Evolutionary conservation across 306 rosid genomes (phyloP).

Genomic region (Purshia tridentata): DNA sequence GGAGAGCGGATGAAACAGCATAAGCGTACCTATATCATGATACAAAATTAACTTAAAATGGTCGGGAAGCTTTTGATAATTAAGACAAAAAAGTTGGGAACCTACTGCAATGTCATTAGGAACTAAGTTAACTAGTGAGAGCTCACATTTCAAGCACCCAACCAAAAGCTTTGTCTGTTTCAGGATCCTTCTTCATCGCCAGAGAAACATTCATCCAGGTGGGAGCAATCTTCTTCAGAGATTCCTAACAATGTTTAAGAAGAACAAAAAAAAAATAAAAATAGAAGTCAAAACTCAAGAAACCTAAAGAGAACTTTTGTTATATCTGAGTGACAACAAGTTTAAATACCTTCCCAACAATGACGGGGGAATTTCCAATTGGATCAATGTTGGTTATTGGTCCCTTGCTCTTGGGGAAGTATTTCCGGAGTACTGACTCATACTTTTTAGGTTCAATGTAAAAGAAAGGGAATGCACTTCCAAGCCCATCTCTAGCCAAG

Average conservation of each 20-base stretch:
- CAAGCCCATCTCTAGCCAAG: constrained; percentile 75
- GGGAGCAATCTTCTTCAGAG: constrained; percentile 97
- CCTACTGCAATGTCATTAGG: constrained; percentile 7
- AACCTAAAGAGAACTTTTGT: constrained; percentile 8
- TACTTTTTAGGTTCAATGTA: constrained; percentile 91
- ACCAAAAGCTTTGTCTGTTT: constrained; percentile 96
- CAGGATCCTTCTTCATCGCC: constrained; percentile 99
- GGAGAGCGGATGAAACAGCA: constrained; percentile 89
- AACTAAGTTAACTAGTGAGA: constrained; percentile 19
- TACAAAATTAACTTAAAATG: constrained; percentile 14
- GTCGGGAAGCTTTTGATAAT: not conserved
- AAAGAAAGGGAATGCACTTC: constrained; percentile 97
- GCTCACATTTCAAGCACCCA: constrained; percentile 99
- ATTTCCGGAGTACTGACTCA: constrained; percentile 71
- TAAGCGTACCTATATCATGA: constrained; percentile 77
- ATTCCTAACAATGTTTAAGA: constrained; percentile 47
- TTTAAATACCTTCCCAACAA: constrained; percentile 75
- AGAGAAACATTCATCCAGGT: constrained; percentile 99
- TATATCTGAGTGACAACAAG: constrained; percentile 14
- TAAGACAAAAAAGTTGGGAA: not conserved
- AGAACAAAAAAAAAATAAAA: not conserved
- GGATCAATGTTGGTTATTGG: constrained; percentile 85
- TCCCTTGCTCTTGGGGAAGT: constrained; percentile 74
- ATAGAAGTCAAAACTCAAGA: constrained; percentile 17
- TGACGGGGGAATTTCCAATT: constrained; percentile 96